Base-by-base conservation (phyloP, 1,139 yeast genomes). In the Sugiyamaella neomexicana region DNA sequence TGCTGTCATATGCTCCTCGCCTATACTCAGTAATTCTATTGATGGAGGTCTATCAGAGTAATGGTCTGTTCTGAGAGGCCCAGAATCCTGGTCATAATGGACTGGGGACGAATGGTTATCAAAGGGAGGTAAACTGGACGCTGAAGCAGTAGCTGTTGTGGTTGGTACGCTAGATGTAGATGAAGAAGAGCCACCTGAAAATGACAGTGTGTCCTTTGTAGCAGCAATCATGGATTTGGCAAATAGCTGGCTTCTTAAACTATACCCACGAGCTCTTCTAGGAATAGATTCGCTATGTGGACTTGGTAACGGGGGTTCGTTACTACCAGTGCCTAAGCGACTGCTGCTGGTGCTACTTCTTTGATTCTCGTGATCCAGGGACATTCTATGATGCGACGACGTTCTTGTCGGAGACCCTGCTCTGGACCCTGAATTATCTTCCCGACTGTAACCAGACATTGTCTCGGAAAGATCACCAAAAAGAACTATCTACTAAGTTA, bases 201-300 rank as follows among this genome's bases (percentile, higher is more conserved):
- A 16, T 13, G 47, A 25, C 16, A 34, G 43, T 10, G 59, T 64
- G 45, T 64, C 63, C 54, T 65, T 65, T 2, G 50, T 47, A 23
- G 52, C 49, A 23, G 40, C 34, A 7, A 45, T 45, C 29, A 70
- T 66, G 57, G 70, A 70, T 61, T 80, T 83, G 68, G 80, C 83
- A 71, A 87, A 81, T 59, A 87, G 75, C 70, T 86, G 95, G 0
- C 90, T 79, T 61, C 95, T 76, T 53, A 88, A 72, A 2, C 93
- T 85, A 57, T 85, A 81, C 0, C 95, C 91, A 65, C 96, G 50
- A 12, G 51, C 32, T 44, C 55, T 43, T 38, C 53, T 32, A 23
- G 55, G 52, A 15, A 45, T 31, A 1, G 34, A 20, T 36, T 48
- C 50, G 20, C 8, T 23, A 20, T 34, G 16, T 7, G 50, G 23